Base-by-base conservation (phyloP, 2,329 filamentous ascomycete genomes). In the Aspergillus fumigatus region DNA sequence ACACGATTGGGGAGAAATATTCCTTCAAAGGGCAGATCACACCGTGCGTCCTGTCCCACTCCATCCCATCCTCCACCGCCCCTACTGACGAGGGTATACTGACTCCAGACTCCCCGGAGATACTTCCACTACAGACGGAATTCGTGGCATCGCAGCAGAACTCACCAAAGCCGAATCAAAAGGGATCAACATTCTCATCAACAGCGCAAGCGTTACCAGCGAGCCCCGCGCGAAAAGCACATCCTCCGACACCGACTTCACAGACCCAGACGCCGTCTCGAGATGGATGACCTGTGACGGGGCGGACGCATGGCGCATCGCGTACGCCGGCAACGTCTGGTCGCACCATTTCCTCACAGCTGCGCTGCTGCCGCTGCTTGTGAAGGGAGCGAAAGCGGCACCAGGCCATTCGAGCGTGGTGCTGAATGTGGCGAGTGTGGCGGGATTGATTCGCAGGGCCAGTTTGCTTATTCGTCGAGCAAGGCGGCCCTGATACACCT, bases 341-440 rank as follows among this genome's bases (percentile, higher is more conserved):
- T 76, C 74, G 35, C 73, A 76, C 26, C 84, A 79, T 68, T 83
- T 81, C 69, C 79, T 80, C 60, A 77, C 78, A 19, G 81, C 82
- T 59, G 80, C 80, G 1, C 80, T 85, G 65, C 70, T 84, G 2
- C 81, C 81, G 0, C 70, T 83, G 2, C 74, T 84, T 1, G 78
- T 77, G 1, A 81, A 81, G 56, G 81, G 79, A 5, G 67, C 71
- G 10, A 67, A 73, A 2, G 67, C 73, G 4, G 79, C 77, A 1
- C 77, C 77, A 0, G 79, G 79, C 4, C 81, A 80, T 63, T 74
- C 75, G 1, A 78, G 78, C 3, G 77, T 70, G 19, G 74, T 85
- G 26, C 76, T 85, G 60, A 84, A 84, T 52, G 78, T 84, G 50
- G 73, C 75, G 41, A 80, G 76, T n/a, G 78, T 81, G 48, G 77